Conservation (phyloP, 2,329 filamentous ascomycete species). For the Zasmidium cellare region DNA sequence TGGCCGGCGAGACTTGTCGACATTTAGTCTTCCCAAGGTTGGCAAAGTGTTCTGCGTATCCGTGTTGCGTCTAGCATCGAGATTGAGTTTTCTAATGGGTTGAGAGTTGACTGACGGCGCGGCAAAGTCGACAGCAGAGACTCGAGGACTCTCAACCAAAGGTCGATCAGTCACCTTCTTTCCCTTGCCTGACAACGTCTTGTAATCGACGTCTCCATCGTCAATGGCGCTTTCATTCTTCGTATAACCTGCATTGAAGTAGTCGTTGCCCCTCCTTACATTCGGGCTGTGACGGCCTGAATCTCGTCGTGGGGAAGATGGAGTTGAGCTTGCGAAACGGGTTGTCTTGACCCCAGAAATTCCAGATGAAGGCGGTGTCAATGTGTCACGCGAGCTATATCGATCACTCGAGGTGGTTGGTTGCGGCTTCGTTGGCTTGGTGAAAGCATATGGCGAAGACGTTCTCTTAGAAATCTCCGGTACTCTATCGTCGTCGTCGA, state of each 20-base stretch:
- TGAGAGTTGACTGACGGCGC: constrained; percentile 11
- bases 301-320: constrained; percentile 27
- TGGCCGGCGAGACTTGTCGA: constrained; percentile 18
- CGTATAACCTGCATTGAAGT: constrained; percentile 21
- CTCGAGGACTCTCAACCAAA: constrained; percentile 13
- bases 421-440: constrained; percentile 37
- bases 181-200: constrained; percentile 7
- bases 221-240: constrained; percentile 27
- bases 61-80: constrained; percentile 32
- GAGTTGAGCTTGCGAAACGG: constrained; percentile 13
- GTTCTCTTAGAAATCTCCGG: constrained; percentile 43
- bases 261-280: constrained; percentile 25
- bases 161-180: constrained; percentile 17
- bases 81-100: constrained; percentile 22
- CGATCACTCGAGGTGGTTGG: constrained; percentile 40
- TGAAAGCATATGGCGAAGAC: constrained; percentile 49
- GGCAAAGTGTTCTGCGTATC: constrained; percentile 27
- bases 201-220: constrained; percentile 24
- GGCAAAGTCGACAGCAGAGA: constrained; percentile 28
- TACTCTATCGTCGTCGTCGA: constrained; percentile 36
- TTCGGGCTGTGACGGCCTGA: constrained; percentile 24
- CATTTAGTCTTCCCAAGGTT: constrained; percentile 20
- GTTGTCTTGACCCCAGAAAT: constrained; percentile 4
- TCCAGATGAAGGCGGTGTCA: constrained; percentile 39
- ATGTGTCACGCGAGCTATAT: constrained; percentile 51